A percentile compares a stretch with the other conserved stretches of the same genome.
Conservation (phyloP, 2,329 filamentous ascomycete species). For the Acrodontium crateriforme region DNA sequence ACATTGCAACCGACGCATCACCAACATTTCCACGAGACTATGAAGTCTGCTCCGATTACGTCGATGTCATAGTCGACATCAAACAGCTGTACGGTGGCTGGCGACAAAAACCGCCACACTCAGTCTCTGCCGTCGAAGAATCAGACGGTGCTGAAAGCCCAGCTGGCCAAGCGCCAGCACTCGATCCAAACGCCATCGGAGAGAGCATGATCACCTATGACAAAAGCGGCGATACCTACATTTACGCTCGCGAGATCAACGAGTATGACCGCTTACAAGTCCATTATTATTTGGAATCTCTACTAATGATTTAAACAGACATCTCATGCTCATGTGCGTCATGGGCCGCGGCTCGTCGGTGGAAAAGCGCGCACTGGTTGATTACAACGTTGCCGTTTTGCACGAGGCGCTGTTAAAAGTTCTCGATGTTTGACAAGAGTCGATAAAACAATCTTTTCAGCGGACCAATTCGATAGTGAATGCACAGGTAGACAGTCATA, state of each 20-base stretch:
- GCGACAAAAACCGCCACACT: background rate
- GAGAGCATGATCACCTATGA: constrained; percentile 51
- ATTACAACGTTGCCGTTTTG: constrained; percentile 75
- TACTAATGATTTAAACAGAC: constrained; percentile 31
- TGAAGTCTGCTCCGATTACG: constrained; percentile 96
- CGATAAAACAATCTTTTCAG: no score
- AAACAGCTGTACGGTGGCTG: constrained; percentile 85
- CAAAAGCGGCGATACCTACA: constrained; percentile 42
- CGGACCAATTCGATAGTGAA: no score
- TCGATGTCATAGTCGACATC: constrained; percentile 95
- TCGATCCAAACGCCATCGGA: constrained; percentile 17
- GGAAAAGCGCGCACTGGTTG: constrained; percentile 70
- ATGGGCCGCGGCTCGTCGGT: constrained; percentile 73
- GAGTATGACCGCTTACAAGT: no score
- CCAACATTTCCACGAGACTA: constrained; percentile 92
- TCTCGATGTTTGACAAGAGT: constrained; percentile 41
- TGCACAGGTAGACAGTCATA: no score
- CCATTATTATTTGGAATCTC: background rate
- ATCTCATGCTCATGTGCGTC: constrained; percentile 69
- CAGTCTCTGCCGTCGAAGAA: no score
- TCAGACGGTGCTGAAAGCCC: no score
- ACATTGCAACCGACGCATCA: constrained; percentile 89
- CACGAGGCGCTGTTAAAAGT: constrained; percentile 68
- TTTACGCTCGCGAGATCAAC: constrained; percentile 54
- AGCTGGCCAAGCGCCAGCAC: background rate